Evolutionary conservation across 2,329 filamentous ascomycete species (phyloP).

Genomic region (Phoma sp.): DNA sequence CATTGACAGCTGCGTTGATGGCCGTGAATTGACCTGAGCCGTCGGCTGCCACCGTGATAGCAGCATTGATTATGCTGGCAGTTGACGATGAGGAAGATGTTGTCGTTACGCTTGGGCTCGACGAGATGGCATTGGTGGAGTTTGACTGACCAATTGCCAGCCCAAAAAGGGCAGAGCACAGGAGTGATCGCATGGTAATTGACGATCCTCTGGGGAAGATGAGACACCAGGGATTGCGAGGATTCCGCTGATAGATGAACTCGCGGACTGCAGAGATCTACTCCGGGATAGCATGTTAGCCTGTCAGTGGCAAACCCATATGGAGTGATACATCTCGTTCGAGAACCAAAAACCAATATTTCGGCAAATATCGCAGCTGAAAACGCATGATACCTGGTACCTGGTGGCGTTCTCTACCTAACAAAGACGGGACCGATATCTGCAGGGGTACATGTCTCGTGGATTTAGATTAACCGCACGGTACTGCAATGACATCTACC

Average conservation of each 20-base stretch:
- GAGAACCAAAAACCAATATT: neutral
- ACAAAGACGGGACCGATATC: neutral
- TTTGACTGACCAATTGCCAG: conserved; percentile 22
- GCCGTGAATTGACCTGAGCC: conserved; percentile 54
- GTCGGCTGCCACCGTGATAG: conserved; percentile 54
- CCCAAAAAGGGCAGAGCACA: conserved; percentile 19
- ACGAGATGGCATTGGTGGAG: conserved; percentile 9
- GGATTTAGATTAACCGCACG: neutral
- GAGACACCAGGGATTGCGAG: neutral
- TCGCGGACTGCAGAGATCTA: conserved; percentile 12
- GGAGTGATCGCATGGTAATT: conserved; percentile 21
- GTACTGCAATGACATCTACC: neutral
- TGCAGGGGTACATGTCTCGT: neutral
- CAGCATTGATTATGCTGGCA: conserved; percentile 19
- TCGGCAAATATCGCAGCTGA: conserved; percentile 1
- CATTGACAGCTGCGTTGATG: conserved; percentile 53
- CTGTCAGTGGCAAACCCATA: neutral
- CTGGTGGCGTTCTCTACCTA: neutral
- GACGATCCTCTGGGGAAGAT: conserved; percentile 4
- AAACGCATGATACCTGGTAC: neutral
- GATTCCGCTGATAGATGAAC: conserved; percentile 5
- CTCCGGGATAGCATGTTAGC: conserved; percentile 10
- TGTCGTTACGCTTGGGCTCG: conserved; percentile 3
- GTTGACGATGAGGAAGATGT: conserved; percentile 6
- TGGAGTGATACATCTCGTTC: neutral